Percentiles rank a stretch among this genome's conserved stretches.
Conservation (phyloP, 139 green algal genomes). For the Yamagishiella unicocca region DNA sequence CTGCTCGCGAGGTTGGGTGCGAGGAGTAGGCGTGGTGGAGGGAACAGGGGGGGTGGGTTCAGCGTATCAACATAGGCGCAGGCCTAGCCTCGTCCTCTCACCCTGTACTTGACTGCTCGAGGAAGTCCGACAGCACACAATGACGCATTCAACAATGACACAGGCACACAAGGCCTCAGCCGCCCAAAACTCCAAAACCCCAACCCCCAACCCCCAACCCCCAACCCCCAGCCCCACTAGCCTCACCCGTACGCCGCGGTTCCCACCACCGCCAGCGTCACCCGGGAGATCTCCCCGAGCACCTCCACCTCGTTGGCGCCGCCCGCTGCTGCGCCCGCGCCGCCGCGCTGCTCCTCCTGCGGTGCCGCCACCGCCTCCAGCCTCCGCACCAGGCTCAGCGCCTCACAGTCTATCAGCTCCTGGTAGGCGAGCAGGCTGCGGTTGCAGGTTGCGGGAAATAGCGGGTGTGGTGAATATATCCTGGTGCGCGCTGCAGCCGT, state of each 20-base stretch:
- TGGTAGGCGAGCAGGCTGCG: slow-evolving; percentile 39
- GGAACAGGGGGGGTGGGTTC: neutral
- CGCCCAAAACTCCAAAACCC: too few relatives aligned
- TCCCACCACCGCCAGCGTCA: slow-evolving; percentile 54
- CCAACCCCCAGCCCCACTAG: too few relatives aligned
- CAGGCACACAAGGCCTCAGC: neutral
- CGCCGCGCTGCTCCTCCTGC: neutral
- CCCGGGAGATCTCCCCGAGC: slow-evolving; percentile 31
- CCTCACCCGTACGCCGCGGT: slow-evolving; percentile 51
- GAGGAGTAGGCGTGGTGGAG: neutral
- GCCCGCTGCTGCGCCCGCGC: neutral
- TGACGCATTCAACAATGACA: neutral
- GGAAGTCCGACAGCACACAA: too few relatives aligned
- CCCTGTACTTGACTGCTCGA: too few relatives aligned
- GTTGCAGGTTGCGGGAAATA: neutral
- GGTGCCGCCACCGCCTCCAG: neutral
- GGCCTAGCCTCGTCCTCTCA: too few relatives aligned
- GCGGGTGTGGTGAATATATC: too few relatives aligned
- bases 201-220: too few relatives aligned
- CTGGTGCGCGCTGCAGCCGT: too few relatives aligned
- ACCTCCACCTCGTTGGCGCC: slow-evolving; percentile 31
- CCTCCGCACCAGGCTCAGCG: neutral
- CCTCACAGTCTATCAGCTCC: slow-evolving; percentile 28
- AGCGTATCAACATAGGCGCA: neutral
- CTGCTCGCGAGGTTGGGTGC: neutral